These are phyloP conservation scores for Chrysosporium queenslandicum DNA, from an alignment of 2,329 filamentous ascomycete genomes.

Conservation along the genomic window DNA sequence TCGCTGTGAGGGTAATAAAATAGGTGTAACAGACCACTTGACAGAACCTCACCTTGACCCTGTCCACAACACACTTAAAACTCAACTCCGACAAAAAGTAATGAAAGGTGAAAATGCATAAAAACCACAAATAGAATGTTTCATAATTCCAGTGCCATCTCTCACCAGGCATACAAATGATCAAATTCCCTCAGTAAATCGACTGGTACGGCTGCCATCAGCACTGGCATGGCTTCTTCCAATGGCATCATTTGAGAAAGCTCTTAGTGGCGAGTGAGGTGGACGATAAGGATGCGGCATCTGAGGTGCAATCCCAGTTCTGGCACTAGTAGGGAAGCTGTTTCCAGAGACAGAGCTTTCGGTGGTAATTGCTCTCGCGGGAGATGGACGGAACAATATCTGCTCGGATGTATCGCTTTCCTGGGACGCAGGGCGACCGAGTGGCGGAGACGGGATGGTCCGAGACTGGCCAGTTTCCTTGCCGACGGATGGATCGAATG, in stretches of 20 bases:
- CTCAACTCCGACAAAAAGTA: slow-evolving; percentile 1
- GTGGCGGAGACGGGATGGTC: slow-evolving; percentile 14
- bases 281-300: slow-evolving; percentile 23
- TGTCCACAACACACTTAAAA: not conserved
- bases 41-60: too few relatives aligned
- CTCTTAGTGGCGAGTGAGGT: slow-evolving; percentile 22
- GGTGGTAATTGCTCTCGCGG: slow-evolving; percentile 34
- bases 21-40: too few relatives aligned
- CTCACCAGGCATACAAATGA: not conserved
- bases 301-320: slow-evolving; percentile 15
- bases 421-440: slow-evolving; percentile 16
- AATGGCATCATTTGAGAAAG: slow-evolving; percentile 28
- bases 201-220: slow-evolving; percentile 39
- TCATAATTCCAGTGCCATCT: not conserved
- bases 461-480: slow-evolving; percentile 14
- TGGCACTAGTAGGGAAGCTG: slow-evolving; percentile 16
- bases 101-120: not conserved
- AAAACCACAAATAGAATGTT: not conserved
- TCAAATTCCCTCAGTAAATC: slow-evolving; percentile 32
- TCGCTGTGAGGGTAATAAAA: not conserved
- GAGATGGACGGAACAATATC: slow-evolving; percentile 35
- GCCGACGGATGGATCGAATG: slow-evolving; percentile 7
- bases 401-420: slow-evolving; percentile 21
- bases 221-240: slow-evolving; percentile 35
- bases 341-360: slow-evolving; percentile 22